phyloP scores from a whole-genome alignment of 805 yeast species.

The Wickerhamomyces alni region DNA sequence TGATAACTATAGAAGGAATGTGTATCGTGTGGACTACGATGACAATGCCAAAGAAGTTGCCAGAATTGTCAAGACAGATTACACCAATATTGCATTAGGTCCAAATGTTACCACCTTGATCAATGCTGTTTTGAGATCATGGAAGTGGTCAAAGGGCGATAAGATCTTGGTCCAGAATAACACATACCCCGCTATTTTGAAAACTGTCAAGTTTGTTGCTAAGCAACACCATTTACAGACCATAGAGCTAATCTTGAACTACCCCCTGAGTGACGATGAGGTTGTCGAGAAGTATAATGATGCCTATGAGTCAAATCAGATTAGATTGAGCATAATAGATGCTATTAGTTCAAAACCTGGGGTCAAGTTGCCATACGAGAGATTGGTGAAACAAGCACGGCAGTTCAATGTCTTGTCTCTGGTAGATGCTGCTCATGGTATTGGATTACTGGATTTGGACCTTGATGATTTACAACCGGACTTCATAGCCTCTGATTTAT shows the following conservation, averaged over 20 bases:
- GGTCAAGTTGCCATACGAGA: conserved; percentile 47
- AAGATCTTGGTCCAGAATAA: conserved; percentile 29
- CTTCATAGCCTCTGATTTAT: conserved; percentile 55
- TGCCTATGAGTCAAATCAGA: conserved; percentile 21
- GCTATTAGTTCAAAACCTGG: conserved; percentile 64
- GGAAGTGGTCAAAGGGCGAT: conserved; percentile 40
- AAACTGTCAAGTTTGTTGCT: conserved; percentile 14
- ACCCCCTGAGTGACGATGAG: conserved; percentile 40
- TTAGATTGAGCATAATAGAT: conserved; percentile 46
- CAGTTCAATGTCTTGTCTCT: conserved; percentile 43
- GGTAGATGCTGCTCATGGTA: conserved; percentile 70
- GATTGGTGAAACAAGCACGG: conserved; percentile 38
- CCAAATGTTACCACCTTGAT: conserved; percentile 53
- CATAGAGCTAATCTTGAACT: conserved; percentile 32
- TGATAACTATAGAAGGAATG: conserved; percentile 34
- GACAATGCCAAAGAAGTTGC: conserved; percentile 32
- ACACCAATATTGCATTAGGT: conserved; percentile 41
- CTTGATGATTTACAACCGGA: conserved; percentile 45
- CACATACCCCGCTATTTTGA: conserved; percentile 8
- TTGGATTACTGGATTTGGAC: conserved; percentile 47
- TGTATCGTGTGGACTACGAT: conserved; percentile 24
- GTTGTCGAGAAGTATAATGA: conserved; percentile 29
- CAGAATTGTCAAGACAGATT: conserved; percentile 38
- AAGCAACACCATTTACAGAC: conserved; percentile 26
- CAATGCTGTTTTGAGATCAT: conserved; percentile 47